Base-by-base conservation (phyloP, 805 yeast species). In the Yamadazyma endophytica region DNA sequence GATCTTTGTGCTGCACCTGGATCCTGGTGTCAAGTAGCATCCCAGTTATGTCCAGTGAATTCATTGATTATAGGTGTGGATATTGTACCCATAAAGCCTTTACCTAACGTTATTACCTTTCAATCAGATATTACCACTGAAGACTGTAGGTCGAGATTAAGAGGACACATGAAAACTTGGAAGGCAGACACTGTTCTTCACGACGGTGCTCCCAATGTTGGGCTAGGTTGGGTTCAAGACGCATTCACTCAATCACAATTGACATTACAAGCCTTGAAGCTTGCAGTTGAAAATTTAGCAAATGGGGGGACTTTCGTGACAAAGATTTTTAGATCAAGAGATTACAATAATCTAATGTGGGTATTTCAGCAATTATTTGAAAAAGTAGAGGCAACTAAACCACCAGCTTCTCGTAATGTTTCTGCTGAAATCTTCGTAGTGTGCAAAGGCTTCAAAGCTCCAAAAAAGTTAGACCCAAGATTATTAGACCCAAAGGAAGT, bases 131-230 rank as follows among this genome's bases (percentile, higher is more conserved):
- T 92, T 52, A 92, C 99, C 1, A 90, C 98, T 6, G 97, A 92
- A 50, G 97, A 90, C 61, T 92, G 99, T 70, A 75, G 97, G 47
- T 86, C 96, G 26, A 87, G 77, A 58, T 72, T 92, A 41, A 77
- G 97, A 54, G 97, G 97, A 17, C 88, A 90, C 54, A 81, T 92
- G 82, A 92, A 92, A 58, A 89, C 97, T 1, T 92, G 97, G 97
- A 92, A 92, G 50, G 99, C 97, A 1, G 97, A 92, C 54, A 86
- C 95, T 0, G 97, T 92, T 13, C 66, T 92, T 53, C 98, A 92
- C 62, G 99, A 92, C 73, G 99, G 99, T 80, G 99, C 99, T 17
- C 99, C 99, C 18, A 92, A 92, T 53, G 97, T 92, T 49, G 99
- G 99, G 81, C 73, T 92, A 52, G 95, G 96, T n/a, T 92, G 99